Evolutionary conservation across 1,284 basidiomycete genomes (phyloP).

Genomic region (Ceratobasidium sp.): DNA sequence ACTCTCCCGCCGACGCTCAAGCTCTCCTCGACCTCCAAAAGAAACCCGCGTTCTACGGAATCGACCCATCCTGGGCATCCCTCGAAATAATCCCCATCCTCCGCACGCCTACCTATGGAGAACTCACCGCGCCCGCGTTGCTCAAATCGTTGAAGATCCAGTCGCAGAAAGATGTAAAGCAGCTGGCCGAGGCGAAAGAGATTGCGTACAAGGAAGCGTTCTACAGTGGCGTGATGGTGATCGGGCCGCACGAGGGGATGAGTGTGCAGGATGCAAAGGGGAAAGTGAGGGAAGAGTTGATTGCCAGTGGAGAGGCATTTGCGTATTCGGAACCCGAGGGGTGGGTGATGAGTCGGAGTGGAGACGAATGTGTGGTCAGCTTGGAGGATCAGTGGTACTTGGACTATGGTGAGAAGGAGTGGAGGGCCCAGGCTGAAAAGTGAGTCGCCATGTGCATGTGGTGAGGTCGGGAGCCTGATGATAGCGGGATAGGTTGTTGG

Average conservation of each 20-base stretch:
- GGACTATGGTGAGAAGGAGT: conserved; percentile 92
- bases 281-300: conserved; percentile 88
- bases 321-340: conserved; percentile 97
- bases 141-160: conserved; percentile 94
- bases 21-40: conserved; percentile 94
- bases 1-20: conserved; percentile 97
- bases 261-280: conserved; percentile 91
- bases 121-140: conserved; percentile 89
- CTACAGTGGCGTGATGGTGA: conserved; percentile 90
- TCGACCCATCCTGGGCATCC: conserved; percentile 89
- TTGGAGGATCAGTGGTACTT: conserved; percentile 99
- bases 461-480: neutral
- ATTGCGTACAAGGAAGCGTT: conserved; percentile 99
- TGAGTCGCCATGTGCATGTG: conserved; percentile 55
- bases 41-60: conserved; percentile 97
- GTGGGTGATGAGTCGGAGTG: conserved; percentile 87
- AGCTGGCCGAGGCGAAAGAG: conserved; percentile 96
- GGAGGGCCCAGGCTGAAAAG: conserved; percentile 89
- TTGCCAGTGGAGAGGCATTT: conserved; percentile 81
- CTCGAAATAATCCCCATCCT: conserved; percentile 91
- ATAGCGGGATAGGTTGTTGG: conserved; percentile 68
- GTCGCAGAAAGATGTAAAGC: conserved; percentile 93
- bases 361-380: conserved; percentile 97
- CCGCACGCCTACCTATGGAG: conserved; percentile 88
- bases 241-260: conserved; percentile 89